Percentiles rank a stretch among this genome's conserved stretches.
These are phyloP conservation scores for Sanguinoderma infundibulare DNA, from an alignment of 1,284 basidiomycete genomes.

Conservation along the genomic window DNA sequence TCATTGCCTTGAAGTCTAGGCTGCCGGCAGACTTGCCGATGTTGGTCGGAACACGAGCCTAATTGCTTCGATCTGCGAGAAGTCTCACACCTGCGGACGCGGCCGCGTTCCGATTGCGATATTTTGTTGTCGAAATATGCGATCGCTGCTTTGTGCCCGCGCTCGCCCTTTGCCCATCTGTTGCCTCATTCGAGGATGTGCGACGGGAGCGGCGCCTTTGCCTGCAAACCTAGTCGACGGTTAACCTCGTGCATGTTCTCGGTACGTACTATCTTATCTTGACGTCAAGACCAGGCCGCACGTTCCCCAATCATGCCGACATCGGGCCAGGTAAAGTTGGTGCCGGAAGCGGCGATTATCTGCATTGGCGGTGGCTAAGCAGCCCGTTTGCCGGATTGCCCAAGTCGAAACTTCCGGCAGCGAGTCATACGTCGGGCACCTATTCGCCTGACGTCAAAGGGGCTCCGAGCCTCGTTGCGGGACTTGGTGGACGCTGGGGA, in stretches of 20 bases:
- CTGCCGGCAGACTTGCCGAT: neutral
- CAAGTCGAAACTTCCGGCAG: neutral
- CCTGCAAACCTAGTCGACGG: neutral
- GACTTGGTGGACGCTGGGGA: neutral
- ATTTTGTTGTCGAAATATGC: neutral
- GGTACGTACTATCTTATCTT: constrained; percentile 5
- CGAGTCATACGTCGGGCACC: neutral
- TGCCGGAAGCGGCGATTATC: neutral
- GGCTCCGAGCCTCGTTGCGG: constrained; percentile 2
- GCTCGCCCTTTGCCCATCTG: neutral
- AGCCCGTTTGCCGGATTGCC: neutral
- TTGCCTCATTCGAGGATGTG: constrained; percentile 1
- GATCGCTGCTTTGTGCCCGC: neutral
- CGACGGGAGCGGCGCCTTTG: neutral
- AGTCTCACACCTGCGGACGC: neutral
- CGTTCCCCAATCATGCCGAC: constrained; percentile 1
- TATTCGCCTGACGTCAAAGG: constrained; percentile 8
- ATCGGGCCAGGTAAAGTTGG: neutral
- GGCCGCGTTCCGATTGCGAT: neutral
- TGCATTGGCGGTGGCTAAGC: neutral
- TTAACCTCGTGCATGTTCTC: neutral
- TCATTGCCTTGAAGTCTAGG: neutral
- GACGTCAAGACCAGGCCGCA: constrained; percentile 10
- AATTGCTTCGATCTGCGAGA: neutral
- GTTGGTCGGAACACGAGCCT: neutral